Conservation (phyloP, 305 asterid species). For the Fraxinus albicans region DNA sequence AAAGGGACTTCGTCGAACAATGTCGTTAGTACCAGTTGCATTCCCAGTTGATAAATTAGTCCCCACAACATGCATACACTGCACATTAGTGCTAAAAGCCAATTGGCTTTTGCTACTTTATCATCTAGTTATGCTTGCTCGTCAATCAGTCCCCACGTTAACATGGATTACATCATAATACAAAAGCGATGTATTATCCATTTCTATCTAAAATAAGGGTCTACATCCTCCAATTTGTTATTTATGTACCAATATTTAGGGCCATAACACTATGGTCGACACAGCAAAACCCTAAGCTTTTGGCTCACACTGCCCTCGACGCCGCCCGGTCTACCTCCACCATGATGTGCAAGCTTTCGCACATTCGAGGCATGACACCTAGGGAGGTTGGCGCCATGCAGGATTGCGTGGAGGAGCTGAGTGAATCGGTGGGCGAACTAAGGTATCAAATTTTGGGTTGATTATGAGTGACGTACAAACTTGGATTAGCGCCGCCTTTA, state of each 20-base stretch:
- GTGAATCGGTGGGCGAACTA: slow-evolving; percentile 48
- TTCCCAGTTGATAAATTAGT: background rate
- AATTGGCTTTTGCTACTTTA: background rate
- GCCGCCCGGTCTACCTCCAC: slow-evolving; percentile 41
- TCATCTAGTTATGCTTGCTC: background rate
- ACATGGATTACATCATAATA: background rate
- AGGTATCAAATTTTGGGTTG: background rate
- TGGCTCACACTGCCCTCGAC: slow-evolving; percentile 49
- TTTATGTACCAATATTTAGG: background rate
- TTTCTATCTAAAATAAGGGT: too few relatives aligned
- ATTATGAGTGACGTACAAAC: background rate
- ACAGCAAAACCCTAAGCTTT: slow-evolving; percentile 43
- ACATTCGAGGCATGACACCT: slow-evolving; percentile 32
- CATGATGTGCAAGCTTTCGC: slow-evolving; percentile 35
- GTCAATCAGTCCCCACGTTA: background rate
- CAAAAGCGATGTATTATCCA: background rate
- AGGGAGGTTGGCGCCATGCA: slow-evolving; percentile 56
- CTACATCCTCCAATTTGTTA: background rate
- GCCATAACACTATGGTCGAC: background rate
- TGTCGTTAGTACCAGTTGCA: background rate
- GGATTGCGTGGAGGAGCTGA: slow-evolving; percentile 66
- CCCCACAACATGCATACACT: background rate
- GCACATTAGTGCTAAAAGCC: background rate
- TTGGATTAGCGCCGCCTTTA: background rate
- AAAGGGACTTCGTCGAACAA: background rate